phyloP scores from a whole-genome alignment of 2,329 filamentous ascomycete species.

The Aspergillus sp. region DNA sequence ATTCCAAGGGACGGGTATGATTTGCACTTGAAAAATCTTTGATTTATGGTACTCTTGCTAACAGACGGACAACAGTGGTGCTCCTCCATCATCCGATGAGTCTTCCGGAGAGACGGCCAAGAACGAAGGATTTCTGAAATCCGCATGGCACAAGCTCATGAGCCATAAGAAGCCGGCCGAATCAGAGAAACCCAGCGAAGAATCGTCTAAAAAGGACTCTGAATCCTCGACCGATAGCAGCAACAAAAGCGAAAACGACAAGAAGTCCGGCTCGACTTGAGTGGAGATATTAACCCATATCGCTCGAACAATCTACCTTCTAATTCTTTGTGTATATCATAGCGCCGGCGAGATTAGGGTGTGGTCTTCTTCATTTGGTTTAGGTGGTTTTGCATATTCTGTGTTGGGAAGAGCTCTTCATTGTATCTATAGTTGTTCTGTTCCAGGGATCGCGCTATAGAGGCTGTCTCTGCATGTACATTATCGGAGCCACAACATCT shows the following conservation, averaged over 20 bases:
- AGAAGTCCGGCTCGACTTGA: constrained; percentile 41
- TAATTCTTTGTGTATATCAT: constrained; percentile 37
- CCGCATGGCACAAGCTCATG: constrained; percentile 89
- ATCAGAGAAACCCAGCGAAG: constrained; percentile 27
- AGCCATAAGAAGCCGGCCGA: constrained; percentile 55
- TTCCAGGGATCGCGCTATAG: constrained; percentile 7
- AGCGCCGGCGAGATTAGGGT: constrained; percentile 38
- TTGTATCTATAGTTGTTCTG: constrained; percentile 10
- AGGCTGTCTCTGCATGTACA: constrained; percentile 16
- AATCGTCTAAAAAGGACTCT: constrained; percentile 30
- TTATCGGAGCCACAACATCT: constrained; percentile 14
- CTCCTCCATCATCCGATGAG: constrained; percentile 21
- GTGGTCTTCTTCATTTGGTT: constrained; percentile 1
- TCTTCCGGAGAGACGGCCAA: constrained; percentile 57
- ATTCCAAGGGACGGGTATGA: constrained; percentile 59
- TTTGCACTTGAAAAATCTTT: neutral
- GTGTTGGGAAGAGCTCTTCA: constrained; percentile 16
- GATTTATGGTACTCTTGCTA: constrained; percentile 2
- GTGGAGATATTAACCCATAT: constrained; percentile 1
- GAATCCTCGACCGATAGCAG: constrained; percentile 14
- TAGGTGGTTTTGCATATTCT: constrained; percentile 13
- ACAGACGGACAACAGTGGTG: constrained; percentile 11
- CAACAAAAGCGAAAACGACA: constrained; percentile 21
- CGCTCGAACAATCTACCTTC: constrained; percentile 13
- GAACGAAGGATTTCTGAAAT: constrained; percentile 88